Conservation (phyloP, 2,329 filamentous ascomycete species). For the Colletotrichum limetticola region DNA sequence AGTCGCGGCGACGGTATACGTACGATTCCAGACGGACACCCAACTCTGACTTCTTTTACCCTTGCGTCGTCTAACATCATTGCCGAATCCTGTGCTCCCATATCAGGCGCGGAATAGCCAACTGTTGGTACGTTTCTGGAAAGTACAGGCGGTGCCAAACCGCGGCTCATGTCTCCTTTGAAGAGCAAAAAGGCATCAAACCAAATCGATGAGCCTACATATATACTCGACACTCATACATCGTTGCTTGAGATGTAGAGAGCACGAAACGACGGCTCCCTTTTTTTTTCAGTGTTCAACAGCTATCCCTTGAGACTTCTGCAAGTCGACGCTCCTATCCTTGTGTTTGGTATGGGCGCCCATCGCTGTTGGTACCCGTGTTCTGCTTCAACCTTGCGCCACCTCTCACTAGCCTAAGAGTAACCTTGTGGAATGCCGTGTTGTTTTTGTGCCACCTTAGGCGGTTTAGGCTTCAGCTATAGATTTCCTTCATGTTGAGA, state of each 20-base stretch:
- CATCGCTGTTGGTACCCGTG: background rate
- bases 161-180: background rate
- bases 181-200: background rate
- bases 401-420: background rate
- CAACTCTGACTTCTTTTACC: background rate
- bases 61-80: background rate
- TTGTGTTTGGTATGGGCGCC: background rate
- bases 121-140: background rate
- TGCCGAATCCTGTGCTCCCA: background rate
- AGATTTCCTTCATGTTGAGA: background rate
- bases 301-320: background rate
- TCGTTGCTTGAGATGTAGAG: background rate
- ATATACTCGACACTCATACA: background rate
- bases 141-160: background rate
- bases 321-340: background rate
- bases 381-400: conserved; percentile 5
- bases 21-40: background rate
- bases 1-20: background rate
- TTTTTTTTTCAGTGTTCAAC: background rate
- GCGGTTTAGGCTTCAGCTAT: background rate
- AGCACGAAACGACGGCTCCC: background rate
- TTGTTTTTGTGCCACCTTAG: background rate
- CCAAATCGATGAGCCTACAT: background rate
- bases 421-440: conserved; percentile 14
- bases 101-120: background rate